phyloP scores from a whole-genome alignment of 495 filamentous ascomycete genomes.

The Paragyromitra xinjiangensis region DNA sequence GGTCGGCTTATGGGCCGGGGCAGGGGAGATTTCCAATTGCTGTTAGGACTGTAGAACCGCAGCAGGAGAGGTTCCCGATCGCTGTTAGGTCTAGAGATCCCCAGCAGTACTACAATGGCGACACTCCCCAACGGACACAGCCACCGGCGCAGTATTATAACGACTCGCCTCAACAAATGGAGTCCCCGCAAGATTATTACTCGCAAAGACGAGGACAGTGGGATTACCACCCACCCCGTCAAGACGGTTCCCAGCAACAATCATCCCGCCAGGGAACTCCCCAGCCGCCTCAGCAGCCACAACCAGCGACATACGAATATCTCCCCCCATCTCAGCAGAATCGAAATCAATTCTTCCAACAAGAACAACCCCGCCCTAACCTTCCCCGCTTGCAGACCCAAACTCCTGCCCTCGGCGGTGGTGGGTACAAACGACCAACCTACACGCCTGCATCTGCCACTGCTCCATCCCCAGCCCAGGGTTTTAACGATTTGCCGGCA shows the following conservation, averaged over 20 bases:
- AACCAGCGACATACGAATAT: slow-evolving; percentile 37
- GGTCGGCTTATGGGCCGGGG: slow-evolving; percentile 24
- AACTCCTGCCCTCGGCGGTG: background rate
- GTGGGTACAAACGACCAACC: slow-evolving; percentile 36
- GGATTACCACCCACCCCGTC: slow-evolving; percentile 16
- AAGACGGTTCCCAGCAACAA: background rate
- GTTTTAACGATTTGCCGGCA: slow-evolving; percentile 8
- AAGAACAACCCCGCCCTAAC: background rate
- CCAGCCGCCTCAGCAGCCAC: background rate
- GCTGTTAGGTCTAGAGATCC: slow-evolving; percentile 26
- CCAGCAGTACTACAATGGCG: slow-evolving; percentile 20
- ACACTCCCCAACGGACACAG: background rate
- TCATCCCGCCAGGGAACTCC: background rate
- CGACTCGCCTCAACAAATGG: slow-evolving; percentile 2
- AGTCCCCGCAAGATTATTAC: slow-evolving; percentile 34
- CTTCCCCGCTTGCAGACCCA: slow-evolving; percentile 29
- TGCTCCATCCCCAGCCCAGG: background rate
- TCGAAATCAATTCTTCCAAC: slow-evolving; percentile 20
- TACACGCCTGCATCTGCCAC: slow-evolving; percentile 30
- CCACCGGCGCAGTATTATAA: slow-evolving; percentile 28
- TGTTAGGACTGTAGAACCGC: slow-evolving; percentile 15
- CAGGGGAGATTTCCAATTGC: slow-evolving; percentile 44
- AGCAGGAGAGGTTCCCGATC: slow-evolving; percentile 39
- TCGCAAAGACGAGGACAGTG: background rate
- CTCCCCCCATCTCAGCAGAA: slow-evolving; percentile 9